Conservation (phyloP, 257 asterid genomes). For the Primulina huaijiensis region DNA sequence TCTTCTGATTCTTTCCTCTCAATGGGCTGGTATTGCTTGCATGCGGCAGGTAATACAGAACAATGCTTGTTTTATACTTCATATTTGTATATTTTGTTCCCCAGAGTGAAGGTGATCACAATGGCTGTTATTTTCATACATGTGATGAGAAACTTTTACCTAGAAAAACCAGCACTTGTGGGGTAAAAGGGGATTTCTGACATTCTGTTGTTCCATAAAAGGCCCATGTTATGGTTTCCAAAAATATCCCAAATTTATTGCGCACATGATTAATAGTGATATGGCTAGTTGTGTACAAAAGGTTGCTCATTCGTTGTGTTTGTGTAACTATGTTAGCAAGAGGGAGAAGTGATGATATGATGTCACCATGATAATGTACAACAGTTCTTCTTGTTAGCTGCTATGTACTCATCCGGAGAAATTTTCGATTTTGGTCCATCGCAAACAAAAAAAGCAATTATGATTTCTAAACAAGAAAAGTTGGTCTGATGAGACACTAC, state of each 20-base stretch:
- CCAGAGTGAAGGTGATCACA: not conserved
- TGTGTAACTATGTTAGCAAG: not conserved
- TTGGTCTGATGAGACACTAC: not conserved
- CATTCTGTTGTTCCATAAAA: not conserved
- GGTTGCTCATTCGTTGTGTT: not conserved
- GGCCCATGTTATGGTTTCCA: not conserved
- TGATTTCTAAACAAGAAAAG: not conserved
- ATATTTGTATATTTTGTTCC: not conserved
- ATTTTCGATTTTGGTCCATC: not conserved
- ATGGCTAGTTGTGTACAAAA: not conserved
- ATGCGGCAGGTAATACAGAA: slow-evolving; percentile 53
- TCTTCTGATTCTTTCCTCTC: slow-evolving; percentile 75
- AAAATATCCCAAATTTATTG: not conserved
- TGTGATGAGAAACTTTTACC: not conserved
- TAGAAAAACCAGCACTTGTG: not conserved
- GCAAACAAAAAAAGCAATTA: not conserved
- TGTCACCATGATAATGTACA: too few species aligned
- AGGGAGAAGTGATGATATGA: too few species aligned
- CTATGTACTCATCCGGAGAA: not conserved
- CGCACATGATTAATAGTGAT: too few species aligned
- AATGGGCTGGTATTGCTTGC: slow-evolving; percentile 74
- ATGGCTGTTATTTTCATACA: not conserved
- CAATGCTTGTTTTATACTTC: slow-evolving; percentile 15
- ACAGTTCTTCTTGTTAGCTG: too few species aligned
- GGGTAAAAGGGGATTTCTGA: not conserved